These are phyloP conservation scores for Suhomyces kunorum DNA, from an alignment of 1,139 yeast genomes.

Conservation along the genomic window DNA sequence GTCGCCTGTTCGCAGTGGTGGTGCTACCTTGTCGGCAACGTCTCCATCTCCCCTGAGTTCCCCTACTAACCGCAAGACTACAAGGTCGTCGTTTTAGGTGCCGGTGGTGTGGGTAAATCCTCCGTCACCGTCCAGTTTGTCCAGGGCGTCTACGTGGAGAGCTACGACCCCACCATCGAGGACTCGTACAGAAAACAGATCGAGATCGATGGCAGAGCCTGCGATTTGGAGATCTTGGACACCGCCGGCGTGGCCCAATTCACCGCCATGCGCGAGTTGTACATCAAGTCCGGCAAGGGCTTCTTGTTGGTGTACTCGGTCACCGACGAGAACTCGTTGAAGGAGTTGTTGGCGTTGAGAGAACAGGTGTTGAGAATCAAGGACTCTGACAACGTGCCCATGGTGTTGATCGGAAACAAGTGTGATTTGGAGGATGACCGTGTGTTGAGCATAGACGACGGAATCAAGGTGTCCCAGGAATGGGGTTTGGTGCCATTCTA, in stretches of 20 bases:
- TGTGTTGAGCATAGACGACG: conserved; percentile 76
- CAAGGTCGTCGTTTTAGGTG: conserved; percentile 52
- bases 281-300: conserved; percentile 49
- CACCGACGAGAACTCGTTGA: conserved; percentile 81
- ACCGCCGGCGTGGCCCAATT: conserved; percentile 57
- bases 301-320: conserved; percentile 80
- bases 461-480: conserved; percentile 74
- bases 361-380: conserved; percentile 90
- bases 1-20: too few species aligned
- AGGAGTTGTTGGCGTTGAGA: conserved; percentile 76
- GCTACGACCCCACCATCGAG: conserved; percentile 50
- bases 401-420: conserved; percentile 88
- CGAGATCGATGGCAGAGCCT: conserved; percentile 87
- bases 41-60: not conserved
- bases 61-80: conserved; percentile 27
- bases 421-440: conserved; percentile 78
- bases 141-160: conserved; percentile 53
- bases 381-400: conserved; percentile 74
- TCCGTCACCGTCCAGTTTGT: conserved; percentile 54
- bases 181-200: conserved; percentile 89
- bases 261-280: conserved; percentile 64
- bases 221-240: conserved; percentile 69
- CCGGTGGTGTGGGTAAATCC: conserved; percentile 56
- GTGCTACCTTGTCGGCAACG: too few species aligned
- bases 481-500: conserved; percentile 92